Evolutionary conservation across 352 stramenopile genomes (phyloP).

Genomic region (Pythium apleroticum): DNA sequence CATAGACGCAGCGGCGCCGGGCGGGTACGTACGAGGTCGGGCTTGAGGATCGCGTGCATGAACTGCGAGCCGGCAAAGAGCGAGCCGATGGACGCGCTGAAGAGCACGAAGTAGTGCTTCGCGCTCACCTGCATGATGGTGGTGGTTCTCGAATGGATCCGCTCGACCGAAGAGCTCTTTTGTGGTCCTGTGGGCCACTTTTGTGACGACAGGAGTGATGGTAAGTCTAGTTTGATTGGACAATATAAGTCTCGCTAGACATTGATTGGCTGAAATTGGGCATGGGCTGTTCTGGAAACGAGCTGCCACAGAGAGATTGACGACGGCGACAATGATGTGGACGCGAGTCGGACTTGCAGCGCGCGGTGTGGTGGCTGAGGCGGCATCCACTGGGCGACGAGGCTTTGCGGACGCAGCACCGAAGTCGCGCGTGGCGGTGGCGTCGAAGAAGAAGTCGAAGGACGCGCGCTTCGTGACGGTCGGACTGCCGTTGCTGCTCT

Average conservation of each 20-base stretch:
- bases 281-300: not conserved
- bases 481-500: slow-evolving; percentile 77
- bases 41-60: slow-evolving; percentile 84
- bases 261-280: slow-evolving; percentile 3
- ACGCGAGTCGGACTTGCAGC: not conserved
- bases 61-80: slow-evolving; percentile 82
- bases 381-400: not conserved
- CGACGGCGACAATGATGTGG: not conserved
- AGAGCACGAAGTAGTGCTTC: slow-evolving; percentile 78
- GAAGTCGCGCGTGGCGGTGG: slow-evolving; percentile 7
- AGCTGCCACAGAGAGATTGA: not conserved
- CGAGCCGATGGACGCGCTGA: slow-evolving; percentile 68
- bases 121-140: slow-evolving; percentile 67
- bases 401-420: slow-evolving; percentile 14
- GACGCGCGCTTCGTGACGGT: slow-evolving; percentile 64
- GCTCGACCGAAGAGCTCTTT: not conserved
- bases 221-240: slow-evolving; percentile 19
- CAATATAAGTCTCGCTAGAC: not conserved
- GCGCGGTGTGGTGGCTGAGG: not conserved
- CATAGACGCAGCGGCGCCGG: too few species aligned
- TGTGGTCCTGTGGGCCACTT: slow-evolving; percentile 1
- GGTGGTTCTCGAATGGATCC: too few species aligned
- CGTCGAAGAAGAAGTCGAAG: slow-evolving; percentile 52
- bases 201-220: slow-evolving; percentile 19
- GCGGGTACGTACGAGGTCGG: slow-evolving; percentile 58